Conservation (phyloP, 2,329 filamentous ascomycete species). For the Monilinia fructigena region DNA sequence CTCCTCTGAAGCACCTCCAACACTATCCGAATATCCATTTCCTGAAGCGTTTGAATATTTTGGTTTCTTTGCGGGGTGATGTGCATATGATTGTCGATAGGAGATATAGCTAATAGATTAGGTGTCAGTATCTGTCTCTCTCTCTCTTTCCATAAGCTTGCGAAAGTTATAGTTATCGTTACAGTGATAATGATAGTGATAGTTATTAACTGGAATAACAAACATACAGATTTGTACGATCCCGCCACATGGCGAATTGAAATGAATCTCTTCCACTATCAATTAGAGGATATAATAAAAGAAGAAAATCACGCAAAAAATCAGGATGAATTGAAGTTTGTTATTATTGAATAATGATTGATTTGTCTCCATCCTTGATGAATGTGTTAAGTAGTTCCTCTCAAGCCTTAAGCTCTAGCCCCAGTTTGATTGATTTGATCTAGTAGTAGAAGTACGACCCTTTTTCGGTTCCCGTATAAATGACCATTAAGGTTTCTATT, state of each 20-base stretch:
- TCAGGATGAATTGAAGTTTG: conserved; percentile 7
- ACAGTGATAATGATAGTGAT: no score
- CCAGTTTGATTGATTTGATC: conserved; percentile 19
- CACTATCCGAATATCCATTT: conserved; percentile 60
- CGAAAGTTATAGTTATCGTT: background rate
- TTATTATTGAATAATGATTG: conserved; percentile 13
- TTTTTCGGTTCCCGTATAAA: conserved; percentile 10
- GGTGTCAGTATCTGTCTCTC: conserved; percentile 33
- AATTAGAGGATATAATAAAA: conserved; percentile 13
- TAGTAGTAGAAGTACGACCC: background rate
- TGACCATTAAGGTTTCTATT: conserved; percentile 9
- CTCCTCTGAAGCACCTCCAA: conserved; percentile 58
- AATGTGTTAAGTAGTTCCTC: background rate
- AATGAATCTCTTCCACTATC: conserved; percentile 23
- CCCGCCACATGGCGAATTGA: conserved; percentile 84
- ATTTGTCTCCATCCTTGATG: no score
- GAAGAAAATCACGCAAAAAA: conserved; percentile 17
- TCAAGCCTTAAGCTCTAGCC: conserved; percentile 11
- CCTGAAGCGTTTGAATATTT: conserved; percentile 53
- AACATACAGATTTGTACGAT: conserved; percentile 93
- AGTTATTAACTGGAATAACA: conserved; percentile 36
- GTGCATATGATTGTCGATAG: conserved; percentile 96
- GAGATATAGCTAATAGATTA: conserved; percentile 75
- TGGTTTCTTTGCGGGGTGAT: conserved; percentile 85
- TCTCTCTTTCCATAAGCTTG: conserved; percentile 21